These are phyloP conservation scores for Rhizoclosmatium sp. DNA, from an alignment of 192 early-diverging fungal species.

Conservation along the genomic window DNA sequence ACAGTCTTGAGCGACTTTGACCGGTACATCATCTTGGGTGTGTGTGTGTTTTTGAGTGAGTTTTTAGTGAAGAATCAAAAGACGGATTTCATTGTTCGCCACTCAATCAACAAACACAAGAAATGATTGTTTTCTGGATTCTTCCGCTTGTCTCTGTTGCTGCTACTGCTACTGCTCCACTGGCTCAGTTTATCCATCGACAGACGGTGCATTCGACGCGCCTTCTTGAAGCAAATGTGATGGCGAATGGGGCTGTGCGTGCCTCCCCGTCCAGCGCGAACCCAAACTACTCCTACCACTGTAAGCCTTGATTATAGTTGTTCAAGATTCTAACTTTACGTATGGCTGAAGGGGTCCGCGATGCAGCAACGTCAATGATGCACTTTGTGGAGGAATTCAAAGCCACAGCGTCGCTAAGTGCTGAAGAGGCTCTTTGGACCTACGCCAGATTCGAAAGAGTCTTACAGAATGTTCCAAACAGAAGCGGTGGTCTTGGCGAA, in stretches of 20 bases:
- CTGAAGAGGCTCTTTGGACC: constrained; percentile 44
- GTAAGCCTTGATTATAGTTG: constrained; percentile 45
- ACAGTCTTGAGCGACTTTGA: constrained; percentile 1
- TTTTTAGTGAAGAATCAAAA: background rate
- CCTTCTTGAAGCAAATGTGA: constrained; percentile 34
- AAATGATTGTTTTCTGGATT: no score
- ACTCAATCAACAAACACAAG: background rate
- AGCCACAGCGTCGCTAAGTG: constrained; percentile 11
- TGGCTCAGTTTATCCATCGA: background rate
- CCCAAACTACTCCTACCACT: constrained; percentile 80
- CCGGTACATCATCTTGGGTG: background rate
- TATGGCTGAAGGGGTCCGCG: constrained; percentile 47
- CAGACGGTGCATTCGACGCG: background rate
- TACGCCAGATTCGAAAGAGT: constrained; percentile 45
- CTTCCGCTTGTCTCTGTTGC: no score
- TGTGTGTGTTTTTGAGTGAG: no score
- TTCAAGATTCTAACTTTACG: background rate
- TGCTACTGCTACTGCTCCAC: no score
- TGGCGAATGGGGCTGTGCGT: constrained; percentile 21
- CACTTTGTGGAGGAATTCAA: constrained; percentile 40
- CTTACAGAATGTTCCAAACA: constrained; percentile 28
- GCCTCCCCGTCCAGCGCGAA: constrained; percentile 29
- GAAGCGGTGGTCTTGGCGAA: constrained; percentile 58
- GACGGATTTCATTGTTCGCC: background rate
- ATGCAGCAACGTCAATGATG: constrained; percentile 66